A percentile compares a stretch with the other conserved stretches of the same genome.
These are phyloP conservation scores for Pilasporangium apinafurcum DNA, from an alignment of 352 stramenopile genomes.

Conservation along the genomic window DNA sequence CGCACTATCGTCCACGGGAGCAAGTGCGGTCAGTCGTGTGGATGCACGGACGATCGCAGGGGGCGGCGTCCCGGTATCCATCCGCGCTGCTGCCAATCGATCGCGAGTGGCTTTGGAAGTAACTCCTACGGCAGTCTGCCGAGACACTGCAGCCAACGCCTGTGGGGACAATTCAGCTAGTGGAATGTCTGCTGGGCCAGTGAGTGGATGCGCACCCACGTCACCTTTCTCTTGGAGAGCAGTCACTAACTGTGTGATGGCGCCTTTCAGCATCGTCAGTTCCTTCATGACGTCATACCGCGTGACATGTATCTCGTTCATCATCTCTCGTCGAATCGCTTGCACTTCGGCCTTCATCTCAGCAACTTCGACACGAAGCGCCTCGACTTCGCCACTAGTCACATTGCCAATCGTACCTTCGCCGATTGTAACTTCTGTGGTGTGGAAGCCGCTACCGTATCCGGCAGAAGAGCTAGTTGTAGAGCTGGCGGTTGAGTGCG, in stretches of 20 bases:
- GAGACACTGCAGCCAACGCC: conserved; percentile 35
- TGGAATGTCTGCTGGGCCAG: conserved; percentile 5
- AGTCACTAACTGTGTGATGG: conserved; percentile 53
- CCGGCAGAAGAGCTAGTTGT: neutral
- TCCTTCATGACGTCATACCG: conserved; percentile 86
- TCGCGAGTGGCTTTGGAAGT: conserved; percentile 43
- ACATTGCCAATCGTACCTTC: neutral
- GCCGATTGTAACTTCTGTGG: conserved; percentile 4
- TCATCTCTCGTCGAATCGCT: conserved; percentile 65
- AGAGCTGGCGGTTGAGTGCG: neutral
- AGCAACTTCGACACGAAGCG: conserved; percentile 40
- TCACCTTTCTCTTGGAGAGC: conserved; percentile 19
- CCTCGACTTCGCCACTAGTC: conserved; percentile 14
- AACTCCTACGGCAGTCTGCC: conserved; percentile 33
- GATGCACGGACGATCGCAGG: conserved; percentile 19
- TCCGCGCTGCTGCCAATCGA: conserved; percentile 34
- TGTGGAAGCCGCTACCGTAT: neutral
- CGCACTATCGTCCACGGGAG: conserved; percentile 56
- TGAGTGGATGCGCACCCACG: conserved; percentile 6
- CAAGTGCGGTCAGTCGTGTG: conserved; percentile 47
- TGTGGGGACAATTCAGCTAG: conserved; percentile 28
- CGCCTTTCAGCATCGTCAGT: conserved; percentile 69
- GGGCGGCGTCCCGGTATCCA: conserved; percentile 11
- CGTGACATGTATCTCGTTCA: conserved; percentile 80
- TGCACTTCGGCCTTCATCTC: conserved; percentile 66